Evolutionary conservation across 768 basidiomycete genomes (phyloP), one percentile per base, ranked within the genome.

Genomic region (Leucogyrophana mollusca): DNA sequence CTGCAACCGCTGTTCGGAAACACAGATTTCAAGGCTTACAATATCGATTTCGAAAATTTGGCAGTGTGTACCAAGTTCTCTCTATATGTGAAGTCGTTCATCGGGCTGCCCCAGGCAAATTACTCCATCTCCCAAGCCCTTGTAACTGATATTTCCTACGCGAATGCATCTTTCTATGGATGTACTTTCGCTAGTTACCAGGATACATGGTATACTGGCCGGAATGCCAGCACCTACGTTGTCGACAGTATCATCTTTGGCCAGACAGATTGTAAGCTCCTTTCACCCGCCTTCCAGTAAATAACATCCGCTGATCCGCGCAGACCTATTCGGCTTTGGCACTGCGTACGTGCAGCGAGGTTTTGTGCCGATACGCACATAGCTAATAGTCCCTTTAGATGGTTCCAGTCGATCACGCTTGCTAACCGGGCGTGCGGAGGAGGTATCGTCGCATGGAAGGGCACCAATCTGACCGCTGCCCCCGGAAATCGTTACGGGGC

Each of bases 121-220:
- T 82, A 74, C 51, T 67, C 78, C 0, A 79, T 83, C 21, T 79
- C 80, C 1, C 82, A 82, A 57, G 82, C 82, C 0, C 64, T 83
- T 4, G 80, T 78, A n/a, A 80, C 78, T 2, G 77, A 80, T 49
- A 79, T 82, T 18, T 80, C 79, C 1, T 83, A 83, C 49, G 76
- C 81, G 5, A 83, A 83, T 52, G 80, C 80, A 3, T 82, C 80
- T 1, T 83, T 83, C 62, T 84, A 82, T 51, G 79, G 77, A 0
- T 82, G 79, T 51, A 69, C 77, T 1, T 82, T 82, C 52, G 70
- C 78, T 1, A 80, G 79, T 54, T 83, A 71, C 50, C 81, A 85
- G 56, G 82, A 83, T 54, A 83, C 81, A 0, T 78, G 80, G 76
- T 81, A 81, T 53, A 81, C 79, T 0, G 82, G 81, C 1, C 66